Evolutionary conservation across 495 filamentous ascomycete species (phyloP).

Genomic region (Bryoglossum gracile): DNA sequence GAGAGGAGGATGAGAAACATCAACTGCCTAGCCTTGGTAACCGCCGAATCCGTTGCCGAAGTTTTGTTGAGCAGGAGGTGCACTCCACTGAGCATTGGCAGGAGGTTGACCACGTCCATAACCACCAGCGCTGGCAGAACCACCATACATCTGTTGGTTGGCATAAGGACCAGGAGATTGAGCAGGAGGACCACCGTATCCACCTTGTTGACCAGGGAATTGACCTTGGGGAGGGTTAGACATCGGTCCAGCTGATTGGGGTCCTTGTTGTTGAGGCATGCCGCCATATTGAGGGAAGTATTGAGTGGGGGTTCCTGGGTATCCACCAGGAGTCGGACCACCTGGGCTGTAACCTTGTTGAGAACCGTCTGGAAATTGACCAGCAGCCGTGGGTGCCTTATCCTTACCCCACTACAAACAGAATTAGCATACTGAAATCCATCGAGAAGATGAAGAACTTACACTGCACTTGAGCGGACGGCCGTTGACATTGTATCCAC

Average conservation of each 20-base stretch:
- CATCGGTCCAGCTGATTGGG: slow-evolving; percentile 25
- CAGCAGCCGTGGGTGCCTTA: slow-evolving; percentile 80
- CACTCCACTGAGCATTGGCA: slow-evolving; percentile 67
- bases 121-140: slow-evolving; percentile 58
- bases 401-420: slow-evolving; percentile 89
- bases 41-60: slow-evolving; percentile 53
- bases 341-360: slow-evolving; percentile 65
- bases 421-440: slow-evolving; percentile 12
- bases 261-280: slow-evolving; percentile 67
- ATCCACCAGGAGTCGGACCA: slow-evolving; percentile 44
- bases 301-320: slow-evolving; percentile 66
- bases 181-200: slow-evolving; percentile 50
- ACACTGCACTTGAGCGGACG: slow-evolving; percentile 98
- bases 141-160: slow-evolving; percentile 42
- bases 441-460: slow-evolving; percentile 36
- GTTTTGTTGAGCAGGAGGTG: slow-evolving; percentile 51
- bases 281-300: slow-evolving; percentile 93
- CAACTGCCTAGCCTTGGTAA: slow-evolving; percentile 45
- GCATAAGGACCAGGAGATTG: slow-evolving; percentile 41
- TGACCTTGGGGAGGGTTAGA: slow-evolving; percentile 50
- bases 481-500: slow-evolving; percentile 94
- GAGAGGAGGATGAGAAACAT: not conserved
- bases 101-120: slow-evolving; percentile 71
- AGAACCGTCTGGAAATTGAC: slow-evolving; percentile 77
- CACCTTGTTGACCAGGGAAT: slow-evolving; percentile 58